Evolutionary conservation across 2,329 filamentous ascomycete genomes (phyloP).

Genomic region (Phyllachora maydis): DNA sequence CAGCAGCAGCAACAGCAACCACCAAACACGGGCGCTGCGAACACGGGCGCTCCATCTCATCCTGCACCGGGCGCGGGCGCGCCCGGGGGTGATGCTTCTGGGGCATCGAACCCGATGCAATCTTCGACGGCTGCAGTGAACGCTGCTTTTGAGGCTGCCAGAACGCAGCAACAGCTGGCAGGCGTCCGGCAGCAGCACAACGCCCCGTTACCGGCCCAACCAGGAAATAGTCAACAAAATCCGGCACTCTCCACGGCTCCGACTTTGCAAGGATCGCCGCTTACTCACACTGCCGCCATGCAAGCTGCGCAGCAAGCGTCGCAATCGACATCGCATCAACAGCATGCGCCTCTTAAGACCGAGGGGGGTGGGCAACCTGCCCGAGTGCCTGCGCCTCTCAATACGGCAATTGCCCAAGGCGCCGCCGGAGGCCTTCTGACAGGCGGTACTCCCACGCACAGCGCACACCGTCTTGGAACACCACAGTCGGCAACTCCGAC

Average conservation of each 20-base stretch:
- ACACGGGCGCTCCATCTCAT: too few species aligned
- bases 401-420: conserved; percentile 21
- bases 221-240: too few species aligned
- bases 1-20: too few species aligned
- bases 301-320: conserved; percentile 7
- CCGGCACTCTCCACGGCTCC: too few species aligned
- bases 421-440: conserved; percentile 15
- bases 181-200: too few species aligned
- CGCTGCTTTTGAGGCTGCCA: conserved; percentile 22
- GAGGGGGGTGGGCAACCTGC: conserved; percentile 12
- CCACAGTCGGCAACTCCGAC: conserved; percentile 22
- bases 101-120: conserved; percentile 9
- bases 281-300: too few species aligned
- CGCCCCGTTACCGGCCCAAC: too few species aligned
- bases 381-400: conserved; percentile 19
- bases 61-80: too few species aligned
- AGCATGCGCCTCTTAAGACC: conserved; percentile 12
- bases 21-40: too few species aligned
- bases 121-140: conserved; percentile 17
- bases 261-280: too few species aligned
- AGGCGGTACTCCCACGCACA: conserved; percentile 26
- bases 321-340: conserved; percentile 3
- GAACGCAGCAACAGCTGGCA: conserved; percentile 17
- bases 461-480: conserved; percentile 23
- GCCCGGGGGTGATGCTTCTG: conserved; percentile 2